A percentile compares a stretch with the other conserved stretches of the same genome.
These are phyloP conservation scores for Diaporthe citriasiana DNA, from an alignment of 2,329 filamentous ascomycete species.

Conservation along the genomic window DNA sequence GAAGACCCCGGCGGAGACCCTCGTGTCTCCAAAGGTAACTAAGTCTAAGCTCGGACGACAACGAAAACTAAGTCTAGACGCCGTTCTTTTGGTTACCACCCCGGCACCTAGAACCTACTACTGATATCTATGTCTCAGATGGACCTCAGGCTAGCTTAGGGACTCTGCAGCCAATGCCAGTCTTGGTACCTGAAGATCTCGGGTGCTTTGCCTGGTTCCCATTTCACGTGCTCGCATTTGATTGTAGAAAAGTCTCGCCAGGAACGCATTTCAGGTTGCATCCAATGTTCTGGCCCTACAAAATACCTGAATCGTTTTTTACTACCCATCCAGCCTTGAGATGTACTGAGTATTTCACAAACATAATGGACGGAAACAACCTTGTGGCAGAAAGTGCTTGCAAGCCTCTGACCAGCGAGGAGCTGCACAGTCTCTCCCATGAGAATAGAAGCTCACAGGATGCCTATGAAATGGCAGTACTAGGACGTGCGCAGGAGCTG, in stretches of 20 bases:
- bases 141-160: neutral
- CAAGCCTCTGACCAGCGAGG: constrained; percentile 40
- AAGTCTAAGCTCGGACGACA: neutral
- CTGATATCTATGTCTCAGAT: constrained; percentile 6
- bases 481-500: constrained; percentile 50
- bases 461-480: constrained; percentile 51
- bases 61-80: neutral
- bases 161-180: neutral
- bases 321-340: neutral
- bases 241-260: neutral
- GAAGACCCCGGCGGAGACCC: neutral
- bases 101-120: neutral
- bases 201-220: neutral
- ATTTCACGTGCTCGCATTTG: neutral
- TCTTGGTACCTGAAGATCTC: neutral
- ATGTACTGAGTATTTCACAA: neutral
- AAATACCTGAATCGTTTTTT: neutral
- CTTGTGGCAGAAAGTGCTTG: constrained; percentile 9
- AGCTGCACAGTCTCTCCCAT: constrained; percentile 42
- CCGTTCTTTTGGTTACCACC: neutral
- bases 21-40: neutral
- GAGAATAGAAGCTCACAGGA: constrained; percentile 49
- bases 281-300: no score
- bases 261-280: neutral
- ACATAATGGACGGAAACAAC: constrained; percentile 15